phyloP scores from a whole-genome alignment of 805 yeast species.

The Saturnispora mendoncae region DNA sequence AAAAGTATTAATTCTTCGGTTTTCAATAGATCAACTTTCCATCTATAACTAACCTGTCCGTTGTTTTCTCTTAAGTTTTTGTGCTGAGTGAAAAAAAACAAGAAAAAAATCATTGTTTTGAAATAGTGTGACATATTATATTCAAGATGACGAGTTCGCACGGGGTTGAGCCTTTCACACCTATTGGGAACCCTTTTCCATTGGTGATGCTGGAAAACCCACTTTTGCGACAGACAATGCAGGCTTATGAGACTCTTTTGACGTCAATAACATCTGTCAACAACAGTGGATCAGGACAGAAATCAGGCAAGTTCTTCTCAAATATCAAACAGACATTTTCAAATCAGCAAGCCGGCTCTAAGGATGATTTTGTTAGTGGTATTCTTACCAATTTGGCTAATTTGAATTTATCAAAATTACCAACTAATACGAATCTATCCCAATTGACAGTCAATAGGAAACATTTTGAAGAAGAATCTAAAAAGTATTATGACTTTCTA shows the following conservation, averaged over 20 bases:
- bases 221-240: slow-evolving; percentile 23
- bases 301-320: slow-evolving; percentile 10
- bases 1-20: no score
- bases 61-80: no score
- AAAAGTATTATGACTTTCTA: slow-evolving; percentile 30
- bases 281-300: slow-evolving; percentile 15
- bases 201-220: slow-evolving; percentile 33
- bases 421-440: slow-evolving; percentile 5
- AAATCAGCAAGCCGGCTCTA: slow-evolving; percentile 12
- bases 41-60: no score
- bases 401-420: slow-evolving; percentile 6
- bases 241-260: slow-evolving; percentile 20
- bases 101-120: neutral
- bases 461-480: slow-evolving; percentile 31
- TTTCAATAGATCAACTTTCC: no score
- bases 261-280: slow-evolving; percentile 18
- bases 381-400: slow-evolving; percentile 6
- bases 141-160: neutral
- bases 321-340: slow-evolving; percentile 16
- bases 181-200: slow-evolving; percentile 19
- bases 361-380: slow-evolving; percentile 10
- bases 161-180: neutral
- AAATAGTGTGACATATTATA: no score
- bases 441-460: slow-evolving; percentile 17
- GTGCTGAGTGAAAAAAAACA: no score